Percentiles rank a stretch among this genome's conserved stretches.
Conservation (phyloP, 108 stramenopile genomes). For the Nannochloropsis oceanica region DNA sequence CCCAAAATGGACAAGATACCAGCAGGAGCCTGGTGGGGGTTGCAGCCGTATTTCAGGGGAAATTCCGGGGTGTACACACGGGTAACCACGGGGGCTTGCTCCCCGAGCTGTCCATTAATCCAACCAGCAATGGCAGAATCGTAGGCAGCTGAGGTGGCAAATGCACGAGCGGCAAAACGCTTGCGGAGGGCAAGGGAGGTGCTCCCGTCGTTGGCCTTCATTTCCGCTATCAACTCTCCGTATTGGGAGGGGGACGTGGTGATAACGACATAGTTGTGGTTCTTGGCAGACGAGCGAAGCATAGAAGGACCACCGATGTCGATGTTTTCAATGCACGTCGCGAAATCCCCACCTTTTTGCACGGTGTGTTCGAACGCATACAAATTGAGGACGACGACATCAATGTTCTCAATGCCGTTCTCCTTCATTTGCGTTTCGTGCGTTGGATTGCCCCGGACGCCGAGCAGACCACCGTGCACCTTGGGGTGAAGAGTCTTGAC, state of each 20-base stretch:
- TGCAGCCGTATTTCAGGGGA: conserved; percentile 83
- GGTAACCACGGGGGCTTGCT: conserved; percentile 46
- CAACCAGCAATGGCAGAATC: conserved; percentile 78
- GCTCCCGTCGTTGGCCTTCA: conserved; percentile 57
- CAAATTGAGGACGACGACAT: conserved; percentile 90
- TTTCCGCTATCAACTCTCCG: conserved; percentile 49
- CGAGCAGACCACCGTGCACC: conserved; percentile 87
- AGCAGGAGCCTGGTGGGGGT: conserved; percentile 92
- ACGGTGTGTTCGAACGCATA: conserved; percentile 96
- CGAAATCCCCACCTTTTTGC: conserved; percentile 62
- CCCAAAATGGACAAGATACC: conserved; percentile 60
- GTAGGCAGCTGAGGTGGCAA: conserved; percentile 74
- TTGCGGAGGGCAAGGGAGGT: conserved; percentile 65
- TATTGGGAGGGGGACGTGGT: conserved; percentile 79
- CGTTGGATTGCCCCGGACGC: conserved; percentile 72
- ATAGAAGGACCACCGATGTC: conserved; percentile 99
- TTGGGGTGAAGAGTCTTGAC: conserved; percentile 98
- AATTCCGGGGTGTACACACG: conserved; percentile 73
- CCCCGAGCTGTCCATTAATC: conserved; percentile 44
- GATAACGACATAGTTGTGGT: conserved; percentile 87
- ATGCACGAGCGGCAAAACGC: conserved; percentile 72
- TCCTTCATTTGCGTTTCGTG: conserved; percentile 75
- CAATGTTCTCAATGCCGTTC: conserved; percentile 73
- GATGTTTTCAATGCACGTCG: conserved; percentile 95
- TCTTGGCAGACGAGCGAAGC: conserved; percentile 92